A percentile compares a stretch with the other conserved stretches of the same genome.
Conservation (phyloP, 179 eudicot species). For the Silene coronaria region DNA sequence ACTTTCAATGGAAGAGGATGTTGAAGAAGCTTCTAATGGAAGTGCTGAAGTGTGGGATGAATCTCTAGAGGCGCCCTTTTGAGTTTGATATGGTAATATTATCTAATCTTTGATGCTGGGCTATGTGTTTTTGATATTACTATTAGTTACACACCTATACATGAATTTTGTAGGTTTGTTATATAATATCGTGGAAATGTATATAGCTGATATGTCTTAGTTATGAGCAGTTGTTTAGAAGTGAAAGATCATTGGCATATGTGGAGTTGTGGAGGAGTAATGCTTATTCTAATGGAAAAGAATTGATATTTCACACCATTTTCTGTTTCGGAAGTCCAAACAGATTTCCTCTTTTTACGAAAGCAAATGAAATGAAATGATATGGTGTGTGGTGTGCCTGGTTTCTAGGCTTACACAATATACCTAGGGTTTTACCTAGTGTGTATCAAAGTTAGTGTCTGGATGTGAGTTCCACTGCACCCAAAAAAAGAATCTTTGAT, state of each 20-base stretch:
- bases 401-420: background rate
- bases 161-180: background rate
- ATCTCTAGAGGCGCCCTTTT: slow-evolving; percentile 95
- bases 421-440: background rate
- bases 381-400: too few species aligned
- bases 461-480: background rate
- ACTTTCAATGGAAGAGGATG: slow-evolving; percentile 99
- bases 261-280: background rate
- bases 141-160: background rate
- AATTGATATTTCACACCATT: background rate
- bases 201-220: background rate
- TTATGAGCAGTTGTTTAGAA: background rate
- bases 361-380: too few species aligned
- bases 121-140: background rate
- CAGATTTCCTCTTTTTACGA: background rate
- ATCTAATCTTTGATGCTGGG: background rate
- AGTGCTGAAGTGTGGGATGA: slow-evolving; percentile 99
- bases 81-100: slow-evolving; percentile 38
- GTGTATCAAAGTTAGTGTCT: background rate
- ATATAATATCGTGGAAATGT: background rate
- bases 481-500: background rate
- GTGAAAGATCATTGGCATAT: background rate
- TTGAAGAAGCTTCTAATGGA: slow-evolving; percentile 94
- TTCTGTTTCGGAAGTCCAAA: background rate
- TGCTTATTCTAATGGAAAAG: background rate